Base-by-base conservation (phyloP, 495 filamentous ascomycete genomes). In the Aspergillus cavernicola region DNA sequence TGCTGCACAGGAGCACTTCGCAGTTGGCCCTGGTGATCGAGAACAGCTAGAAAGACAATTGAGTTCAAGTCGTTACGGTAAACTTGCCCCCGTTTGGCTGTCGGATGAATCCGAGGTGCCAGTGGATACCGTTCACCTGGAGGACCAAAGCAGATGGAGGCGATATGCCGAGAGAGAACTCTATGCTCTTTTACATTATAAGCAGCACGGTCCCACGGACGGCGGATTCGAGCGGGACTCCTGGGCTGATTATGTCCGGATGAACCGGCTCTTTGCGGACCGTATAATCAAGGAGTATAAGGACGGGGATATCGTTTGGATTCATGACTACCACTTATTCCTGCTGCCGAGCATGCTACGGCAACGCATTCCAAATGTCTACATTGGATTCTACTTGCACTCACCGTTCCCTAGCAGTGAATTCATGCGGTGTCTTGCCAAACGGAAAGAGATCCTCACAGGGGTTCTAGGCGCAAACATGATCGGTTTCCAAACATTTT, bases 371-470 rank as follows among this genome's bases (percentile, higher is more conserved):
- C 86, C 90, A 1, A 87, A 90, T 60, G 85, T 91, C 63, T 92
- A 92, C 65, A 87, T 95, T 59, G 87, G 91, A 32, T 93, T 95
- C 71, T 97, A 87, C 73, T 75, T 97, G 15, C 92, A 97, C 65
- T 84, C 90, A 15, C 92, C 92, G 1, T 96, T 96, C 68, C 92
- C 92, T 26, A 95, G 90, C 70, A 92, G 88, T 72, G 92, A 97
- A 64, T 96, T 92, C 66, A 81, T 95, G 53, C 81, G 89, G 7
- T 95, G 91, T 63, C 77, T 95, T 35, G 86, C 88, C 10, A 83
- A 88, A 56, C 75, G 92, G 50, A 96, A 95, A 67, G 89, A 95
- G 62, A 77, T 97, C 1, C 74, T 97, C 9, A 87, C 90, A 56
- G 92, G 92, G 23, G 83, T 95, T 44, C 77, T 97, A 19, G 89